Percentiles rank a stretch among this genome's conserved stretches.
These are phyloP conservation scores for Dipodascopsis uninucleata DNA, from an alignment of 805 yeast genomes.

Conservation along the genomic window DNA sequence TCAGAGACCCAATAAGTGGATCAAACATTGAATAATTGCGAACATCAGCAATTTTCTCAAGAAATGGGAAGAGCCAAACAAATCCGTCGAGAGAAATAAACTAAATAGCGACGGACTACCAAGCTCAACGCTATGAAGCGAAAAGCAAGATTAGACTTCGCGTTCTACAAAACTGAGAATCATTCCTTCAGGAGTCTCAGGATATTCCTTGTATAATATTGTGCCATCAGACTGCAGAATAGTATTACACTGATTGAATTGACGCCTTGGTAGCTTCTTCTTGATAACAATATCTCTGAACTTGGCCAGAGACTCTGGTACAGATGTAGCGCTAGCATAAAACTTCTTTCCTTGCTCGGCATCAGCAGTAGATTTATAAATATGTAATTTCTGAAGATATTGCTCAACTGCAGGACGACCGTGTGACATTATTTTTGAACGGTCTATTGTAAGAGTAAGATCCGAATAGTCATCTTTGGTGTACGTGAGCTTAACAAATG, in stretches of 20 bases:
- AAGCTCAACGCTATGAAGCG: too few relatives aligned
- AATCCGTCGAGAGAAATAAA: too few relatives aligned
- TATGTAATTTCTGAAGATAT: conserved; percentile 67
- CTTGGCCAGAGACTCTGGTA: conserved; percentile 54
- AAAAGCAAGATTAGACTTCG: too few relatives aligned
- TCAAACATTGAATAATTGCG: too few relatives aligned
- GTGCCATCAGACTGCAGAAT: conserved; percentile 38
- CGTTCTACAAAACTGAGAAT: conserved; percentile 72
- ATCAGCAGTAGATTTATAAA: conserved; percentile 76
- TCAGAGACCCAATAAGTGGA: too few relatives aligned
- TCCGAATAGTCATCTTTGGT: conserved; percentile 50
- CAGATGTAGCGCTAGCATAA: conserved; percentile 62
- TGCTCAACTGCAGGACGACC: conserved; percentile 74
- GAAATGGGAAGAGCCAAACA: too few relatives aligned
- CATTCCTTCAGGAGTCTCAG: conserved; percentile 70
- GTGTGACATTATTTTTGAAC: conserved; percentile 56
- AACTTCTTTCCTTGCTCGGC: conserved; percentile 58
- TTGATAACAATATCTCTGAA: conserved; percentile 65
- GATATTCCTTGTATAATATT: conserved; percentile 66
- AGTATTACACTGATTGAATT: conserved; percentile 80
- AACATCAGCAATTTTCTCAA: too few relatives aligned
- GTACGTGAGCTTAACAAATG: conserved; percentile 52
- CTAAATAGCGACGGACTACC: too few relatives aligned
- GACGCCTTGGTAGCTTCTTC: conserved; percentile 79
- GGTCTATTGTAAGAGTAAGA: conserved; percentile 56